Conservation (phyloP, 257 asterid genomes). For the Capsicum chinense region DNA sequence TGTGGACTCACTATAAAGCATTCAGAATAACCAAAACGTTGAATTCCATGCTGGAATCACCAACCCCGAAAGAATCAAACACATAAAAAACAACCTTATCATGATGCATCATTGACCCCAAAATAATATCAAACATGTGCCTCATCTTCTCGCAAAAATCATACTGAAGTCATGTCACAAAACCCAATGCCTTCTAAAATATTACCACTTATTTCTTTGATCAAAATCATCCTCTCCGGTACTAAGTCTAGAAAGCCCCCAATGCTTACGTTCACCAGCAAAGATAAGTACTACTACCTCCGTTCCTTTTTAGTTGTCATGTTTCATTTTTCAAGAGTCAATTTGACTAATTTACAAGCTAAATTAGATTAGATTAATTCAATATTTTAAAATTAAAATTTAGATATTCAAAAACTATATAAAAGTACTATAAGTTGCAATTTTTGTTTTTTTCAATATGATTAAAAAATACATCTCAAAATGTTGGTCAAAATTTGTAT, state of each 20-base stretch:
- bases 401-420: too few species aligned
- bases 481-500: too few species aligned
- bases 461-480: too few species aligned
- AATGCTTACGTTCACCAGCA: background rate
- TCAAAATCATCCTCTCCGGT: background rate
- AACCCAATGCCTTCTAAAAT: background rate
- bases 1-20: background rate
- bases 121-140: background rate
- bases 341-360: too few species aligned
- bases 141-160: background rate
- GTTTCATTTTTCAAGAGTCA: too few species aligned
- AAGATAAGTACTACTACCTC: background rate
- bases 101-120: background rate
- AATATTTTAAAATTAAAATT: too few species aligned
- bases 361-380: too few species aligned
- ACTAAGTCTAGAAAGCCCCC: background rate
- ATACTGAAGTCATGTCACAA: background rate
- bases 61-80: background rate
- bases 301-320: too few species aligned
- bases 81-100: background rate
- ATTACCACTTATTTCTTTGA: constrained; percentile 5
- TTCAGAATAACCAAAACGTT: background rate
- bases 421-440: too few species aligned
- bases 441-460: too few species aligned
- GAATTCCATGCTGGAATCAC: constrained; percentile 13